phyloP scores from a whole-genome alignment of 1,284 basidiomycete species.

The Gymnopus androsaceus region DNA sequence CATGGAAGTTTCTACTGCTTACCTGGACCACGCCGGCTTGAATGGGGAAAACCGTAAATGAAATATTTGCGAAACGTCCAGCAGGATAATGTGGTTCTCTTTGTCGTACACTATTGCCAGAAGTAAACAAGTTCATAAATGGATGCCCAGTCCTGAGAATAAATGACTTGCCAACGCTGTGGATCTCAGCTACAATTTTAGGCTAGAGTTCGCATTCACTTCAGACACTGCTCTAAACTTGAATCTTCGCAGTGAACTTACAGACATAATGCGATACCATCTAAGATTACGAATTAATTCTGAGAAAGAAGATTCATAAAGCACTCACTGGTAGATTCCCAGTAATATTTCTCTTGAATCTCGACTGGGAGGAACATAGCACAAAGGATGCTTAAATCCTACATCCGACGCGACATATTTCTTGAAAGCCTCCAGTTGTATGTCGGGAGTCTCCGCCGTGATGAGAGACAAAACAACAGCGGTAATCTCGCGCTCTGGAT shows the following conservation, averaged over 20 bases:
- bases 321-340: conserved; percentile 52
- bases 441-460: conserved; percentile 46
- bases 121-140: neutral
- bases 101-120: conserved; percentile 44
- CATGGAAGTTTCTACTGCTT: conserved; percentile 15
- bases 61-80: conserved; percentile 55
- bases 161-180: conserved; percentile 41
- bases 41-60: conserved; percentile 52
- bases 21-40: conserved; percentile 48
- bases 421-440: conserved; percentile 48
- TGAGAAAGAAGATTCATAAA: neutral
- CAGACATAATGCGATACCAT: conserved; percentile 63
- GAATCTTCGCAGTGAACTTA: too few species aligned
- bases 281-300: conserved; percentile 32
- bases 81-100: conserved; percentile 38
- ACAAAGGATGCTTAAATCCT: conserved; percentile 57
- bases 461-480: conserved; percentile 46
- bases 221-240: too few species aligned
- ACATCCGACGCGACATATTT: conserved; percentile 54
- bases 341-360: conserved; percentile 52
- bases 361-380: conserved; percentile 42
- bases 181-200: conserved; percentile 40
- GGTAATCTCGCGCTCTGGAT: conserved; percentile 52
- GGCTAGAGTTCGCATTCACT: too few species aligned
- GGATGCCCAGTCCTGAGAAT: neutral